These are phyloP conservation scores for Trypanosoma melophagium DNA, from an alignment of 208 protist genomes.

Conservation along the genomic window DNA sequence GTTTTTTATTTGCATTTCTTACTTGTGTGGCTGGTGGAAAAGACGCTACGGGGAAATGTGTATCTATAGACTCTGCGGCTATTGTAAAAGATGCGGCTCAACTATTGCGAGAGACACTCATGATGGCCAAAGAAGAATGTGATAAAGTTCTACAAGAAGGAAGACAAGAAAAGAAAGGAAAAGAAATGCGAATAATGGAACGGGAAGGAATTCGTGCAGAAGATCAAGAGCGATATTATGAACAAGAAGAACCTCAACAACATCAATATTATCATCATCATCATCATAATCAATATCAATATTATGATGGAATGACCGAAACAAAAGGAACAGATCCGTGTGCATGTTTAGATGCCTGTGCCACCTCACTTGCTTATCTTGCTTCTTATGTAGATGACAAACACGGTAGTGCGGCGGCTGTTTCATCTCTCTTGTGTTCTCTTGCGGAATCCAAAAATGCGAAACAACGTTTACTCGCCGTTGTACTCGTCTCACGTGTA, in stretches of 20 bases:
- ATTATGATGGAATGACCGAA: not conserved
- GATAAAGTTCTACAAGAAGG: no score
- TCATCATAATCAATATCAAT: not conserved
- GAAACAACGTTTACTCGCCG: slow-evolving; percentile 41
- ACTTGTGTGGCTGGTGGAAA: slow-evolving; percentile 26
- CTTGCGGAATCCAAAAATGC: slow-evolving; percentile 32
- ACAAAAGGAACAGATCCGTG: not conserved
- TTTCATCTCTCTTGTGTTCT: slow-evolving; percentile 45
- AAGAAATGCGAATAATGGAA: no score
- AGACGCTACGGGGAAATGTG: not conserved
- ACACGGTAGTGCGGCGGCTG: slow-evolving; percentile 35
- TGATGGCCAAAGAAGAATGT: no score
- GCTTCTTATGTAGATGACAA: slow-evolving; percentile 35
- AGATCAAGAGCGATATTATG: not conserved
- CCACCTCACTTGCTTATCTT: slow-evolving; percentile 26
- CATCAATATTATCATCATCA: not conserved
- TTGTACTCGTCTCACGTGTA: slow-evolving; percentile 44
- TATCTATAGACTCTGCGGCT: slow-evolving; percentile 1
- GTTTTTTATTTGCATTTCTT: slow-evolving; percentile 42
- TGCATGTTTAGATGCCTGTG: slow-evolving; percentile 29
- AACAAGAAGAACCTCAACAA: not conserved
- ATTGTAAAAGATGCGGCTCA: slow-evolving; percentile 14
- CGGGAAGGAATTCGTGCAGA: not conserved
- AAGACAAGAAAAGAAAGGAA: no score
- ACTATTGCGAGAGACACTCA: slow-evolving; percentile 1